Base-by-base conservation (phyloP, 805 yeast genomes). In the Kazachstania martiniae region DNA sequence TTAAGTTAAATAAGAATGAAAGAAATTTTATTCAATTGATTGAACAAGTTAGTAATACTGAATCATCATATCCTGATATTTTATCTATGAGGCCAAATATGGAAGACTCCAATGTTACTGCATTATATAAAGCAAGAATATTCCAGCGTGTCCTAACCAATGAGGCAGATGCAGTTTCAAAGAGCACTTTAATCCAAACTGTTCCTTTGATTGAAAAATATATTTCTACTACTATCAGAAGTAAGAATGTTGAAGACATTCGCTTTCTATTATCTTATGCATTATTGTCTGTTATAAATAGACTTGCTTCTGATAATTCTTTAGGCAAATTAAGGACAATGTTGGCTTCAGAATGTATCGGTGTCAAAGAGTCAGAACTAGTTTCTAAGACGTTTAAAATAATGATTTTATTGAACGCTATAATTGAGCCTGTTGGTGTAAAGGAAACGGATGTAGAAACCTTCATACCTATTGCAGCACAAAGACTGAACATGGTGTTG, bases 301-400 rank as follows among this genome's bases (percentile, higher is more conserved):
- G 63, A 18, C 50, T 66, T 21, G 28, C 27, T 18, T 30, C 57
- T 5, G 44, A 63, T 1, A 32, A 55, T 0, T 49, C 65, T 8
- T 61, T 71, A 21, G 76, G 68, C 12, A 64, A 76, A 37, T 42
- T 71, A 8, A 66, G 86, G 41, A 79, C 75, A 40, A 63, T 65
- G 34, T 58, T 71, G n/a, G 74, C 75, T 10, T 72, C 87, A 1
- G 85, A 77, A 42, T 49, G 80, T 14, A 58, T 79, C 28, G 83
- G 85, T 1, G 56, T 69, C 2, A 63, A 62, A 31, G 44, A 65
- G 2, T 32, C 53, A 0, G 68, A 68, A 21, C 62, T 76, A 9
- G 32, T 64, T 6, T 29, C 46, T 3, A 49, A 49, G 3, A 79
- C 79, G 0, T 49, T 72, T 22, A 53, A 51, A 12, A 65, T 67